Evolutionary conservation across 345 rosid species (phyloP), one percentile per base, ranked within the genome.

Genomic region (Eucalyptus globulus): DNA sequence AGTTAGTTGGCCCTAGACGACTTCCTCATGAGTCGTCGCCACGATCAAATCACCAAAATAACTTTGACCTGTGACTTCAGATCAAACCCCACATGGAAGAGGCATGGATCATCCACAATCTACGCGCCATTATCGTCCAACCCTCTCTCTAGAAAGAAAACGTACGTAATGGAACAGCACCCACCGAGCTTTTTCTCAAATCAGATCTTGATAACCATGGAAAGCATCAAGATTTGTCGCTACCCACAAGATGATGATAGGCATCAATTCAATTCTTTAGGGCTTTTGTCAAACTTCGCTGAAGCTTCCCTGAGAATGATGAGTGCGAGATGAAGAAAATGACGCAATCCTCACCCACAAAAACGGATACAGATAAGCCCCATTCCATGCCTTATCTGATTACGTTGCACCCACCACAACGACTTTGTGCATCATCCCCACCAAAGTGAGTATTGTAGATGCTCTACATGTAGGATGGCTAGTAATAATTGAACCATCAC

Each of bases 381-480:
- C 13, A 69, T 9, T 31, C 13, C 34, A 69, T 17, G 80, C 11
- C 80, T 69, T 17, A 69, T 69, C 22, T 9, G 43, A 34, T 34
- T 31, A 69, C 44, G 37, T 19, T 9, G 44, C 80, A 31, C 43
- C 43, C 43, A 69, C 24, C 24, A 31, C 37, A 7, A 27, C 0
- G 40, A 65, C n/a, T 65, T 65, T 5, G 3, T 14, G 37, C 76
- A 8, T n/a, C 76, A 65, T 65, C 76, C 72, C 37, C 37, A 69
- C 43, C 43, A 31, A 16, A 15, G 43, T 34, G 80, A 16, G 12
- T 16, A 16, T 69, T 69, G 1, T n/a, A 65, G 4, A 65, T 2
- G 2, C 76, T 12, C 0, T 6, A 2, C 6, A 2, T 11, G 6
- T 24, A 24, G 12, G 3, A 58, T 5, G 13, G 2, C 22, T 7